Conservation (phyloP, 2,329 filamentous ascomycete genomes). For the Cladophialophora exuberans region DNA sequence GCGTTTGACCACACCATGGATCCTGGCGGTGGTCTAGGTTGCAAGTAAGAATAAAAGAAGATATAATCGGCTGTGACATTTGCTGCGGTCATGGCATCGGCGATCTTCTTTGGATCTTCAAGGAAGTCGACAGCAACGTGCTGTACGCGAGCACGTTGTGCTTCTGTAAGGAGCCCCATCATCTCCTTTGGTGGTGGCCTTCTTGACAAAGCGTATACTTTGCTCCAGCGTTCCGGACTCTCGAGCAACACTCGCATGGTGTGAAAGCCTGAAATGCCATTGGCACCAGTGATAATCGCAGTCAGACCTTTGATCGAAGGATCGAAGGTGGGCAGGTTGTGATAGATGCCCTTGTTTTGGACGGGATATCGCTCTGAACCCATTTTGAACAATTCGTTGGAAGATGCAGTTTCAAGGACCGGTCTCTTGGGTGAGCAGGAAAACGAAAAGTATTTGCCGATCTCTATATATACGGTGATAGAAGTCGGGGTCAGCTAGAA, state of each 20-base stretch:
- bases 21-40: slow-evolving; percentile 51
- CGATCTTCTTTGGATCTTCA: slow-evolving; percentile 37
- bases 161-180: slow-evolving; percentile 40
- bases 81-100: slow-evolving; percentile 28
- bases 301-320: slow-evolving; percentile 48
- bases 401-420: too few relatives aligned
- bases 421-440: background rate
- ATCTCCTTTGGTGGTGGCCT: slow-evolving; percentile 44
- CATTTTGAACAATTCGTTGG: too few relatives aligned
- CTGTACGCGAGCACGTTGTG: slow-evolving; percentile 44
- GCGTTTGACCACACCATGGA: slow-evolving; percentile 53
- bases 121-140: slow-evolving; percentile 47
- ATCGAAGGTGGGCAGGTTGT: slow-evolving; percentile 54
- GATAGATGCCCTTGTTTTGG: slow-evolving; percentile 49
- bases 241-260: slow-evolving; percentile 55
- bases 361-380: slow-evolving; percentile 33
- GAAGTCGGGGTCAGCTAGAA: too few relatives aligned
- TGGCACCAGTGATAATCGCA: slow-evolving; percentile 58
- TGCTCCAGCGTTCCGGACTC: slow-evolving; percentile 51
- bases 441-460: background rate
- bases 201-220: slow-evolving; percentile 55
- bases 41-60: slow-evolving; percentile 61
- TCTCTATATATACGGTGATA: slow-evolving; percentile 3
- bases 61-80: slow-evolving; percentile 44
- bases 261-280: slow-evolving; percentile 58